Conservation (phyloP, 371 early-diverging fungal genomes). For the Lichtheimia hyalospora region DNA sequence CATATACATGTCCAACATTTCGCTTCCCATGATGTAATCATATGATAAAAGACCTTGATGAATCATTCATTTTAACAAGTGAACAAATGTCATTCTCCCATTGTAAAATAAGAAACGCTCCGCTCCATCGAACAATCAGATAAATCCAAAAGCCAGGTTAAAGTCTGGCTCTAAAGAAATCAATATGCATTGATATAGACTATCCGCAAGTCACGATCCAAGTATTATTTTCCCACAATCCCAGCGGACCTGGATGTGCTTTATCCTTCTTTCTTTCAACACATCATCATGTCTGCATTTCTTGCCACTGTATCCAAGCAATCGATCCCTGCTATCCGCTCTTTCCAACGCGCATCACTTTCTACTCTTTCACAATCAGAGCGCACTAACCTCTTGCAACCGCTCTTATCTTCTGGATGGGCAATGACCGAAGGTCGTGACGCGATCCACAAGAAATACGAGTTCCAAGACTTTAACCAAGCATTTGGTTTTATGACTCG, state of each 20-base stretch:
- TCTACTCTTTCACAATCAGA: constrained; percentile 53
- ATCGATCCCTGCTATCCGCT: background rate
- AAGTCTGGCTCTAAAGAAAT: no score
- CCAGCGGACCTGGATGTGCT: background rate
- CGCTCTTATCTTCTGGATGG: constrained; percentile 66
- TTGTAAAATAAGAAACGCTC: no score
- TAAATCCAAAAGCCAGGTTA: no score
- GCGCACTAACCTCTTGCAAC: constrained; percentile 47
- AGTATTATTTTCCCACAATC: constrained; percentile 5
- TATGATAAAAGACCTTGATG: no score
- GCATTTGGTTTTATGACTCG: constrained; percentile 95
- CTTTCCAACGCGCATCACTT: constrained; percentile 4
- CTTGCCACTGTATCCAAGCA: background rate
- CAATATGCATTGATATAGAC: no score
- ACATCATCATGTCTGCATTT: background rate
- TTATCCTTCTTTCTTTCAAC: background rate
- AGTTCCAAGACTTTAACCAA: constrained; percentile 80
- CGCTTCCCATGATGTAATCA: no score
- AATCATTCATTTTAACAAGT: no score
- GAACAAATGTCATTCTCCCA: no score
- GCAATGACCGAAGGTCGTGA: constrained; percentile 67
- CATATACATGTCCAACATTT: no score
- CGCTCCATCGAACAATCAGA: no score
- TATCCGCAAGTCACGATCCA: background rate
- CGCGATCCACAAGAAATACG: constrained; percentile 78